Percentiles rank a stretch among this genome's conserved stretches.
Conservation (phyloP, 2,329 filamentous ascomycete species). For the Calonectria pteridis region DNA sequence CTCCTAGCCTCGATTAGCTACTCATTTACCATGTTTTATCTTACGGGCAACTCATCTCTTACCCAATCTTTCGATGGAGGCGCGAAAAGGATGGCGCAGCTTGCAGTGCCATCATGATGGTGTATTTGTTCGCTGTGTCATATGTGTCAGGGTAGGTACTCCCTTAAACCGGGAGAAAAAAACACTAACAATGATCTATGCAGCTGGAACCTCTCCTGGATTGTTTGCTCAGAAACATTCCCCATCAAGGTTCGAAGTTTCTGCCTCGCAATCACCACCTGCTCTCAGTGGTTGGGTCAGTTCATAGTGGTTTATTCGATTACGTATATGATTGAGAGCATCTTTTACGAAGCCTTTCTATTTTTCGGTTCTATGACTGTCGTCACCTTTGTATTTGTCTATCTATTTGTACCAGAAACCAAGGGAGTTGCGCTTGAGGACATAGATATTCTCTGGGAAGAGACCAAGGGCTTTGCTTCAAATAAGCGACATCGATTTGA, state of each 20-base stretch:
- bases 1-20: conserved; percentile 26
- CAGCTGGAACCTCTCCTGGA: conserved; percentile 34
- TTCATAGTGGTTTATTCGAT: conserved; percentile 47
- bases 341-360: conserved; percentile 29
- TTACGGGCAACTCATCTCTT: conserved; percentile 25
- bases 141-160: conserved; percentile 22
- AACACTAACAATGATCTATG: neutral
- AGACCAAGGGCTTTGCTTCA: conserved; percentile 17
- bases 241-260: conserved; percentile 45
- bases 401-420: conserved; percentile 39
- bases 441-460: conserved; percentile 42
- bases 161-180: neutral
- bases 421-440: conserved; percentile 44
- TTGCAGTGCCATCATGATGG: conserved; percentile 32
- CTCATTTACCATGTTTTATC: conserved; percentile 31
- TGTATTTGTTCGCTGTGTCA: conserved; percentile 27
- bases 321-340: conserved; percentile 46
- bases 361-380: conserved; percentile 34
- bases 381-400: conserved; percentile 28
- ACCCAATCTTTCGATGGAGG: conserved; percentile 29
- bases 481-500: conserved; percentile 10
- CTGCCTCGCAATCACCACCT: conserved; percentile 44
- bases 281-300: conserved; percentile 48
- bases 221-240: conserved; percentile 44
- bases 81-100: conserved; percentile 19